Conservation (phyloP, 257 asterid genomes). For the Nicotiana attenuata region DNA sequence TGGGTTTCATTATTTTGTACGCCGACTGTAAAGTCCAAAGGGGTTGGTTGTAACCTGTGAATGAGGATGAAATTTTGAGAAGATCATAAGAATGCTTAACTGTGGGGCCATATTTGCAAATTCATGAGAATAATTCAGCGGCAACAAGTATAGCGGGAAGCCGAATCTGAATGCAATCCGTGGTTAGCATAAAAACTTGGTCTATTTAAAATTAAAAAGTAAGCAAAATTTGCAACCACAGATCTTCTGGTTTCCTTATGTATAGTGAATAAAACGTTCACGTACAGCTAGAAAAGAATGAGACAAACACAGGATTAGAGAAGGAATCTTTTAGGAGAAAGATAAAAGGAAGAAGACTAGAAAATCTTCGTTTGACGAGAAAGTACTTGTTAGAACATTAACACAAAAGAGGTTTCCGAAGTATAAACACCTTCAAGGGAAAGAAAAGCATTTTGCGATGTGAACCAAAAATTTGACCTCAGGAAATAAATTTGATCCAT, state of each 20-base stretch:
- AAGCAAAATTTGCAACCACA: not conserved
- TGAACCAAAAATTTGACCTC: not conserved
- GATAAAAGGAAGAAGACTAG: too few species aligned
- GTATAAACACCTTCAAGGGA: not conserved
- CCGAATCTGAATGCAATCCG: not conserved
- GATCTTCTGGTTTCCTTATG: not conserved
- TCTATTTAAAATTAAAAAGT: not conserved
- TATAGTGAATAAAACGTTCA: not conserved
- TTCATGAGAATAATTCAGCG: not conserved
- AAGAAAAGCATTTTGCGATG: not conserved
- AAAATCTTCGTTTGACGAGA: too few species aligned
- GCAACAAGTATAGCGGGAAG: not conserved
- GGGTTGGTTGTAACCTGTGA: too few species aligned
- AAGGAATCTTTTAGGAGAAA: too few species aligned
- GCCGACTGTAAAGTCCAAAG: too few species aligned
- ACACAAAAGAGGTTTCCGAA: not conserved
- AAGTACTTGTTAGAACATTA: too few species aligned
- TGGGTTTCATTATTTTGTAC: not conserved
- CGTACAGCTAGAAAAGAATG: too few species aligned
- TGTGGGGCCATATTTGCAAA: not conserved
- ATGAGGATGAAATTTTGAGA: not conserved
- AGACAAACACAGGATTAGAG: too few species aligned
- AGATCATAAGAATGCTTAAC: not conserved
- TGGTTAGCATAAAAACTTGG: not conserved
- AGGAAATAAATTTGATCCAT: not conserved